Evolutionary conservation across 768 basidiomycete genomes (phyloP), one percentile per base, ranked within the genome.

Genomic region (Solioccasus polychromus): DNA sequence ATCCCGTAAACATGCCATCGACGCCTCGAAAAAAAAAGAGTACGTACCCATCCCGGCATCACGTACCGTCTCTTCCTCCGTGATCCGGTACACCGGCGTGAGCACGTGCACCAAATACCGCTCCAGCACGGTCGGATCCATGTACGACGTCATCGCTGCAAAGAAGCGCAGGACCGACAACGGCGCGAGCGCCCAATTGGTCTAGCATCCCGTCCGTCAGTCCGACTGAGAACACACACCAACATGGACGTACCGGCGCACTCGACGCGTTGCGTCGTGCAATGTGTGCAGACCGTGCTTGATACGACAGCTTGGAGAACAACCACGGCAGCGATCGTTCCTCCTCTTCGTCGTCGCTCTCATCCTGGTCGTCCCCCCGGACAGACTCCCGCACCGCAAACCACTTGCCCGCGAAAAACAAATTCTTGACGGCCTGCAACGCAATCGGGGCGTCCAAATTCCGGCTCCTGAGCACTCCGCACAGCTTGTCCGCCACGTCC

Each of bases 281-380:
- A 45, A 90, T 84, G 57, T 87, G 80, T 5, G 85, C 83, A 5
- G 85, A 84, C 26, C 82, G 79, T 9, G 85, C 78, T 59, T 93
- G 87, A 64, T 88, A 94, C 0, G 95, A 97, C 17, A 98, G 71
- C 59, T 88, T 88, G 19, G 92, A 93, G 73, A 98, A 97, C 26
- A 99, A 67, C 93, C 95, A 98, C 0, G 89, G 79, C 2, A 97
- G 70, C 15, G 55, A 38, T 39, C n/a, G 44, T n/a, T 69, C 58
- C 35, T 52, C 46, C 35, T 58, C 61, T 11, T 55, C 38, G 2
- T 45, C 39, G 8, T 14, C 39, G 2, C 42, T 42, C 0, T 20
- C 22, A 2, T 38, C 53, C 1, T 38, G 20, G 11, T 36, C 36
- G 2, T 67, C 59, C 45, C 69, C 58, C 38, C 73, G 67, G 26